phyloP scores from a whole-genome alignment of 2,329 filamentous ascomycete species.

The Colletotrichum sidae region DNA sequence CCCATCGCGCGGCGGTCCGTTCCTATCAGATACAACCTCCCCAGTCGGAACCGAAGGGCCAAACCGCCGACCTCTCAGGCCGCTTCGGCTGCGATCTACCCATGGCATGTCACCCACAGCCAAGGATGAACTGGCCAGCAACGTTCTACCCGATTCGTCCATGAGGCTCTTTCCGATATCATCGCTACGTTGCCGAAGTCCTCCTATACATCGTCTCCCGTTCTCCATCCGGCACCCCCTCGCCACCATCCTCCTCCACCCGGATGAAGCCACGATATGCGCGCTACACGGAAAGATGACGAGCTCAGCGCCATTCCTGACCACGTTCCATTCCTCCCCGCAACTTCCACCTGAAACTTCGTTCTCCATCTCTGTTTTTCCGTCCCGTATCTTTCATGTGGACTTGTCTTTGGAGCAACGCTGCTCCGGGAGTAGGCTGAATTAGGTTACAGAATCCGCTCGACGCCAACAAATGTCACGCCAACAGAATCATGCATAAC shows the following conservation, averaged over 20 bases:
- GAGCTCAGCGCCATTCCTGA: neutral
- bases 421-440: no score
- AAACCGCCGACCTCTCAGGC: neutral
- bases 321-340: no score
- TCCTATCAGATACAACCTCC: neutral
- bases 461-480: no score
- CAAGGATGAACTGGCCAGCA: no score
- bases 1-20: neutral
- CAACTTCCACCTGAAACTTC: neutral
- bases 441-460: no score
- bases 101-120: no score
- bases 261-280: neutral
- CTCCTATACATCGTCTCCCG: neutral
- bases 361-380: neutral
- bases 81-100: no score
- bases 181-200: neutral
- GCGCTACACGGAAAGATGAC: slow-evolving; percentile 19
- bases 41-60: neutral
- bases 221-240: neutral
- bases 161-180: neutral
- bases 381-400: no score
- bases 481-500: no score
- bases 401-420: no score
- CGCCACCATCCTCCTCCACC: neutral
- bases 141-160: no score